A percentile compares a stretch with the other conserved stretches of the same genome.
phyloP scores from a whole-genome alignment of 768 basidiomycete species.

The Lactarius indigo region DNA sequence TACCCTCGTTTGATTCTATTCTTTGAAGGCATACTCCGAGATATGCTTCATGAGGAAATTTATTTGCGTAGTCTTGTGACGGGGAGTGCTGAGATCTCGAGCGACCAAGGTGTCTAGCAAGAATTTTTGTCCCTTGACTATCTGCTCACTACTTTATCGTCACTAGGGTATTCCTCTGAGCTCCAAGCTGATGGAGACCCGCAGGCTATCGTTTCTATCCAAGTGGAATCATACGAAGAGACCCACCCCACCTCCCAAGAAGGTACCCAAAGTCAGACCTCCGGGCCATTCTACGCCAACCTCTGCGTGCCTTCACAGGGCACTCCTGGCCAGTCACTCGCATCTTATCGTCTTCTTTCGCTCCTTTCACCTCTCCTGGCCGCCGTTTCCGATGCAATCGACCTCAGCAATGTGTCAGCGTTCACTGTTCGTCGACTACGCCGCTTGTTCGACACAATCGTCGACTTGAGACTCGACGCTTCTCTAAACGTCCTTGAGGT shows the following conservation, averaged over 20 bases:
- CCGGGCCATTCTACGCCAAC: constrained; percentile 6
- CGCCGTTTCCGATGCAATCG: constrained; percentile 56
- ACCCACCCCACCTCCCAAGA: background rate
- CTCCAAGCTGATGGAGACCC: background rate
- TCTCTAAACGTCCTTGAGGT: constrained; percentile 71
- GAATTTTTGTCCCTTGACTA: background rate
- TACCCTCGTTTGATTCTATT: constrained; percentile 59
- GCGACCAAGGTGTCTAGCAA: constrained; percentile 9
- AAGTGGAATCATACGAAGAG: constrained; percentile 25
- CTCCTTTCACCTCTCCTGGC: constrained; percentile 61
- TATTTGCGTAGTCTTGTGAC: constrained; percentile 28
- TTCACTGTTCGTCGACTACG: constrained; percentile 48
- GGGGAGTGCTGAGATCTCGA: background rate
- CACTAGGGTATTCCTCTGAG: constrained; percentile 3
- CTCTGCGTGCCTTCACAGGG: constrained; percentile 42
- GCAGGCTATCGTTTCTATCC: constrained; percentile 24
- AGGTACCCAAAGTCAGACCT: constrained; percentile 29
- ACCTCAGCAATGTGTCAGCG: constrained; percentile 34
- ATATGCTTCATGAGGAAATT: constrained; percentile 47
- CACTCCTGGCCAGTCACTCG: constrained; percentile 51
- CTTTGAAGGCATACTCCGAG: constrained; percentile 60
- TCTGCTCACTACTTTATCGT: constrained; percentile 1
- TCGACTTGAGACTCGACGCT: constrained; percentile 59
- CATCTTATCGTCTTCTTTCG: constrained; percentile 58
- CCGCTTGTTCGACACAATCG: constrained; percentile 51